Conservation (phyloP, 768 basidiomycete genomes). For the Inosperma sp. region DNA sequence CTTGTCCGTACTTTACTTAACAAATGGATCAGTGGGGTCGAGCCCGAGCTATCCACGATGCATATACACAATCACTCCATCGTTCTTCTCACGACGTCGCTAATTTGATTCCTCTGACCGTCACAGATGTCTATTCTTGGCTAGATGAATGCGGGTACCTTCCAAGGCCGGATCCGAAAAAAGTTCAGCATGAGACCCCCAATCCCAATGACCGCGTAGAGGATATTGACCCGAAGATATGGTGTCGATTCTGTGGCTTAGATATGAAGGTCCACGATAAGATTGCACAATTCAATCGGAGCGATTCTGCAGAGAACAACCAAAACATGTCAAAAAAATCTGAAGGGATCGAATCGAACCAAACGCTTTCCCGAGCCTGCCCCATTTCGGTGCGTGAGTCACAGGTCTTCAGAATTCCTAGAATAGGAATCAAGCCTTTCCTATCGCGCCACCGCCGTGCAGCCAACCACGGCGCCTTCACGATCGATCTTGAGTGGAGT, state of each 20-base stretch:
- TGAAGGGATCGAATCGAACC: background rate
- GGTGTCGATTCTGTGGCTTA: constrained; percentile 36
- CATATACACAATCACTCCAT: constrained; percentile 26
- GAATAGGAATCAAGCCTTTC: constrained; percentile 22
- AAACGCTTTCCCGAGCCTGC: constrained; percentile 13
- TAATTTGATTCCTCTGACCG: constrained; percentile 29
- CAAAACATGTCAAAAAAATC: background rate
- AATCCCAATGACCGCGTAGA: background rate
- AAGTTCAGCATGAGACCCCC: background rate
- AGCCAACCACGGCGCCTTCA: background rate
- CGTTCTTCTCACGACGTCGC: background rate
- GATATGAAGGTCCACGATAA: constrained; percentile 18
- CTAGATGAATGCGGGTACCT: constrained; percentile 39
- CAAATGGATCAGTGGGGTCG: constrained; percentile 40
- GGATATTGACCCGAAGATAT: constrained; percentile 8
- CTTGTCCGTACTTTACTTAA: background rate
- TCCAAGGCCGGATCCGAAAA: constrained; percentile 10
- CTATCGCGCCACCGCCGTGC: background rate
- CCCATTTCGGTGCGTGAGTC: constrained; percentile 22
- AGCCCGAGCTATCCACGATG: constrained; percentile 40
- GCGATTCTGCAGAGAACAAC: constrained; percentile 4
- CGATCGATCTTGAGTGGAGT: background rate
- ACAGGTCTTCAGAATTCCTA: constrained; percentile 28
- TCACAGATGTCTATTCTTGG: constrained; percentile 46
- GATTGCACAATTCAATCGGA: constrained; percentile 9